Evolutionary conservation across 495 filamentous ascomycete species (phyloP).

Genomic region (Choiromyces venosus): DNA sequence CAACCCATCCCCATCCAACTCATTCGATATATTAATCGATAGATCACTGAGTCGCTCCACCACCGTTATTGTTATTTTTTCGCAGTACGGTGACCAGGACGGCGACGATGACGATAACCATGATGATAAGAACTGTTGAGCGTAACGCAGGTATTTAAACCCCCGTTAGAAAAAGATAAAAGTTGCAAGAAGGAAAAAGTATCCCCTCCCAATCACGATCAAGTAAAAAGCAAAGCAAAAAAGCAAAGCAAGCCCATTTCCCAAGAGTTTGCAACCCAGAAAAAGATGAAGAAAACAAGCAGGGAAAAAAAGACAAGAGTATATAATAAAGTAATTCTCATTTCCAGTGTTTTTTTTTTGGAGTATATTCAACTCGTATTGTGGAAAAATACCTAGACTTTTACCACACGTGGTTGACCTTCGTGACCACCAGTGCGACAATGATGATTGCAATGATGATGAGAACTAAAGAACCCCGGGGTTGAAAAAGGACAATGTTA

Average conservation of each 20-base stretch:
- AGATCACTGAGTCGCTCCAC: not conserved
- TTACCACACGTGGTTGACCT: conserved; percentile 36
- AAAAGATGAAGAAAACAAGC: conserved; percentile 10
- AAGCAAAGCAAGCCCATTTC: not conserved
- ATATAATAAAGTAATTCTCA: conserved; percentile 24
- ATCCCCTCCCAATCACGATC: conserved; percentile 2
- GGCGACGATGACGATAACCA: conserved; percentile 39
- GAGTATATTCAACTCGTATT: not conserved
- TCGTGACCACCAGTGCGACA: conserved; percentile 39
- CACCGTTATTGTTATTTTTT: conserved; percentile 20
- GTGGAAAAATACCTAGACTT: conserved; percentile 1
- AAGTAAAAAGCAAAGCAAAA: not conserved
- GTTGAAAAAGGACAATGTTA: conserved; percentile 2
- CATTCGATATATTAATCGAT: too few relatives aligned
- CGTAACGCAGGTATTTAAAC: conserved; percentile 9
- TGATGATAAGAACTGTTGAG: conserved; percentile 36
- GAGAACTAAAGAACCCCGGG: conserved; percentile 31
- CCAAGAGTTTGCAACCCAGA: not conserved
- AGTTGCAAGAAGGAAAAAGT: conserved; percentile 16
- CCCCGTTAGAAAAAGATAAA: conserved; percentile 13
- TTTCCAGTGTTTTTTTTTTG: not conserved
- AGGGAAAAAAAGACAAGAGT: conserved; percentile 15
- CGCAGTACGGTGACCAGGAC: conserved; percentile 35
- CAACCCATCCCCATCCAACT: too few relatives aligned
- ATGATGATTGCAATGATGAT: conserved; percentile 39